A percentile compares a stretch with the other conserved stretches of the same genome.
phyloP scores from a whole-genome alignment of 352 stramenopile species.

The Pythium sp. region DNA sequence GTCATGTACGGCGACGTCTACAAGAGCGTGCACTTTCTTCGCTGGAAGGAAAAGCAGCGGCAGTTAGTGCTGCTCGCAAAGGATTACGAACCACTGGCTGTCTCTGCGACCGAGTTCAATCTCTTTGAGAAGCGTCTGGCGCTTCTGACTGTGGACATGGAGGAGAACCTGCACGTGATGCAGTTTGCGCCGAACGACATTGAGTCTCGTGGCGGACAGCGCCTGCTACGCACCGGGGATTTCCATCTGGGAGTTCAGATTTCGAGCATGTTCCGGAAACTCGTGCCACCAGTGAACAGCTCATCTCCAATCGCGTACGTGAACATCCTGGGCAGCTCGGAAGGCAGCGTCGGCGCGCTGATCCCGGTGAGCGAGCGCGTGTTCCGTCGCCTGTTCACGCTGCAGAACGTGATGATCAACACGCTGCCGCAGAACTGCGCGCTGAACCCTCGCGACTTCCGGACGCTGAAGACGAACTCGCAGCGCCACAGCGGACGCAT shows the following conservation, averaged over 20 bases:
- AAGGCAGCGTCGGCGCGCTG: conserved; percentile 73
- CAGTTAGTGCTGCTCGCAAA: conserved; percentile 81
- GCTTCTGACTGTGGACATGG: conserved; percentile 74
- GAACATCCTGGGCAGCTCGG: conserved; percentile 76
- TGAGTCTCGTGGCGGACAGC: conserved; percentile 79
- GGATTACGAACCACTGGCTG: conserved; percentile 79
- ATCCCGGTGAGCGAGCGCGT: conserved; percentile 76
- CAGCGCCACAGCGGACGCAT: conserved; percentile 54
- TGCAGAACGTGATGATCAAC: conserved; percentile 90
- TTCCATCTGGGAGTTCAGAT: conserved; percentile 83
- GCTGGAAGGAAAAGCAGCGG: conserved; percentile 82
- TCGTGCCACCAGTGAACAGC: conserved; percentile 29
- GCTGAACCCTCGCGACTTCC: conserved; percentile 85
- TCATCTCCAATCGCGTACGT: conserved; percentile 45
- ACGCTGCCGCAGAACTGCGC: conserved; percentile 82
- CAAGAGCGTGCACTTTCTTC: conserved; percentile 87
- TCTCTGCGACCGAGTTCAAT: conserved; percentile 82
- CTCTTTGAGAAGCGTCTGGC: conserved; percentile 73
- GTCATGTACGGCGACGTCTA: conserved; percentile 87
- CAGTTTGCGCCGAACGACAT: conserved; percentile 86
- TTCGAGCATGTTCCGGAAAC: conserved; percentile 77
- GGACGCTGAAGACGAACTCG: conserved; percentile 67
- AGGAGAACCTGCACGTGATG: conserved; percentile 86
- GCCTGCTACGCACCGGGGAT: conserved; percentile 72
- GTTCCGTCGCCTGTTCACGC: conserved; percentile 83